Evolutionary conservation across 208 protist genomes (phyloP), one percentile per base, ranked within the genome.

Genomic region (Herpetomonas samuelpessoai): DNA sequence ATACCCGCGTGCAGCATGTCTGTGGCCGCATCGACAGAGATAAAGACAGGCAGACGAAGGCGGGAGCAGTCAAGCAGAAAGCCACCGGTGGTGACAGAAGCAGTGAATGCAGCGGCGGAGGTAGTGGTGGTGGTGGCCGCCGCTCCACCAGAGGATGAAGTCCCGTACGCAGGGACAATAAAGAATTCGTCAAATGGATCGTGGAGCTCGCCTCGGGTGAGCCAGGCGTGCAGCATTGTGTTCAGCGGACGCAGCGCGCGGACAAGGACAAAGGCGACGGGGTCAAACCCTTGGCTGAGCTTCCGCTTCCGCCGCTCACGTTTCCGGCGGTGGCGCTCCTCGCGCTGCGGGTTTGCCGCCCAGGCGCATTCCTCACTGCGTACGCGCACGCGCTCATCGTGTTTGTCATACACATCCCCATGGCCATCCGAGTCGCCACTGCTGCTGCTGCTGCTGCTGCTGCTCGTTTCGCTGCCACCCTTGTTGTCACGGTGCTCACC

Each of bases 101-200:
- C n/a, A n/a, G n/a, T n/a, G n/a, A n/a, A n/a, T n/a, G n/a, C n/a
- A n/a, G n/a, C n/a, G n/a, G n/a, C n/a, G n/a, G n/a, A n/a, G n/a
- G n/a, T n/a, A n/a, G 46, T 27, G 19, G 46, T 41, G 35, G 35
- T 41, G 35, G 35, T 41, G 35, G 35, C 9, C 6, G 35, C 9
- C 9, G 35, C 6, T 6, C 9, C 35, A 6, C 9, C 35, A 6
- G 35, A 41, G 9, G 35, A 41, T 14, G 35, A 41, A 14, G 6
- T 6, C 12, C 79, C 81, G 51, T 87, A 68, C 26, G 83, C 85
- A 19, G 81, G 72, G 3, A 95, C 71, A 47, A 94, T 82, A 59
- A 95, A 95, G 51, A 95, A 95, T 68, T 95, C 88, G 67, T 92
- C 88, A 31, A 77, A 77, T 0, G 84, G 80, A 56, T 95, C 88